Conservation (phyloP, 2,329 filamentous ascomycete species). For the Talaromyces sp. region DNA sequence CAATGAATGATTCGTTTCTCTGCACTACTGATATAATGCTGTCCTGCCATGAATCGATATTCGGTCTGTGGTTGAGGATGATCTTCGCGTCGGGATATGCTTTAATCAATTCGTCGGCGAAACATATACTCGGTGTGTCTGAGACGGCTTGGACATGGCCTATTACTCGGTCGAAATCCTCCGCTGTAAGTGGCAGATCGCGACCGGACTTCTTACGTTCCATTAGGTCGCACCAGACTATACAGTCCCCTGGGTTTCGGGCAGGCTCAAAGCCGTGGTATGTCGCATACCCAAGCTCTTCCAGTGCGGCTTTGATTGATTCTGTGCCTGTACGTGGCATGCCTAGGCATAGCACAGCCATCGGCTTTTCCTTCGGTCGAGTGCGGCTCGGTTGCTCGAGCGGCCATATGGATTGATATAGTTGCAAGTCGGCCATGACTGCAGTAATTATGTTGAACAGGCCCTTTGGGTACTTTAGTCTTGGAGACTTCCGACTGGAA, state of each 20-base stretch:
- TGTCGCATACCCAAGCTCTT: constrained; percentile 25
- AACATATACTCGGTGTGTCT: background rate
- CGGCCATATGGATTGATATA: background rate
- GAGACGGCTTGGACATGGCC: background rate
- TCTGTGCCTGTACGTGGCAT: constrained; percentile 30
- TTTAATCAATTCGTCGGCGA: background rate
- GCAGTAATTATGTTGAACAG: background rate
- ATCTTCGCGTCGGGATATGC: constrained; percentile 6
- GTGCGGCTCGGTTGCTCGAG: background rate
- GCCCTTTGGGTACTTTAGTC: background rate
- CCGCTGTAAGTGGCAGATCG: background rate
- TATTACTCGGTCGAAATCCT: background rate
- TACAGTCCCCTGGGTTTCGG: constrained; percentile 14
- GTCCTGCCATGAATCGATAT: background rate
- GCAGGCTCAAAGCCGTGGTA: constrained; percentile 23
- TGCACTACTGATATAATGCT: background rate
- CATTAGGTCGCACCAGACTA: constrained; percentile 5
- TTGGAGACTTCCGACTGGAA: background rate
- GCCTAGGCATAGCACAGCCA: constrained; percentile 24
- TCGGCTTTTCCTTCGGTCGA: background rate
- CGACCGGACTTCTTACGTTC: background rate
- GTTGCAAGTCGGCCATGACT: background rate
- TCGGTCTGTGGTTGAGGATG: background rate
- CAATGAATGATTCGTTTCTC: background rate
- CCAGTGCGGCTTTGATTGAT: constrained; percentile 27